These are phyloP conservation scores for Phytopythium cucurbitacearum DNA, from an alignment of 352 stramenopile species.

Conservation along the genomic window DNA sequence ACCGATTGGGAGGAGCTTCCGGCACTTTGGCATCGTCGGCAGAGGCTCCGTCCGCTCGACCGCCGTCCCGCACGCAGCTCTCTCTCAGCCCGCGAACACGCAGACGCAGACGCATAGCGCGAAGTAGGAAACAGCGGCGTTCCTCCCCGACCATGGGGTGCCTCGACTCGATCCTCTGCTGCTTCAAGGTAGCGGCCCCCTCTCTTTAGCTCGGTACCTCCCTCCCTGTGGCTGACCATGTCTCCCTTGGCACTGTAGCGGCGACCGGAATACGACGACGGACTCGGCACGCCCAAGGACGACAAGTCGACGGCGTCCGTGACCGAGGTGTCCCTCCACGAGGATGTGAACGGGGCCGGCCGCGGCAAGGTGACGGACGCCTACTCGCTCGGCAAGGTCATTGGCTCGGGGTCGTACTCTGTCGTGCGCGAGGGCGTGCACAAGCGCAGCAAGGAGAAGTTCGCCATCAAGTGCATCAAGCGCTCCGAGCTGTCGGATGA, in stretches of 20 bases:
- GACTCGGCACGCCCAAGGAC: conserved; percentile 17
- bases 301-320: conserved; percentile 7
- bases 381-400: conserved; percentile 75
- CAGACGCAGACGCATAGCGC: not conserved
- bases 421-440: conserved; percentile 83
- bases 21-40: too few relatives aligned
- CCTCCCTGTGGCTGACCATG: not conserved
- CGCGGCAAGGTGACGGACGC: conserved; percentile 60
- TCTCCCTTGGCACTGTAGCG: not conserved
- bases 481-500: conserved; percentile 62
- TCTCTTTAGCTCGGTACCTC: not conserved
- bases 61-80: not conserved
- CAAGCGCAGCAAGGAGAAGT: conserved; percentile 76
- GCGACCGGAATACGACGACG: conserved; percentile 7
- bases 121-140: not conserved
- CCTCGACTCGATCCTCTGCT: conserved; percentile 57
- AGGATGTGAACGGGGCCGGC: conserved; percentile 13
- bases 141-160: conserved; percentile 42
- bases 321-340: conserved; percentile 7
- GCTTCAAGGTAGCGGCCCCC: conserved; percentile 40
- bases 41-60: not conserved
- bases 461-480: conserved; percentile 90
- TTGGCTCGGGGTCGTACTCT: conserved; percentile 89
- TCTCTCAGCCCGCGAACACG: not conserved
- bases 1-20: too few relatives aligned